Evolutionary conservation across 176 grass and related monocot genomes (phyloP), one percentile per base, ranked within the genome.

Genomic region (Carex kokanica): DNA sequence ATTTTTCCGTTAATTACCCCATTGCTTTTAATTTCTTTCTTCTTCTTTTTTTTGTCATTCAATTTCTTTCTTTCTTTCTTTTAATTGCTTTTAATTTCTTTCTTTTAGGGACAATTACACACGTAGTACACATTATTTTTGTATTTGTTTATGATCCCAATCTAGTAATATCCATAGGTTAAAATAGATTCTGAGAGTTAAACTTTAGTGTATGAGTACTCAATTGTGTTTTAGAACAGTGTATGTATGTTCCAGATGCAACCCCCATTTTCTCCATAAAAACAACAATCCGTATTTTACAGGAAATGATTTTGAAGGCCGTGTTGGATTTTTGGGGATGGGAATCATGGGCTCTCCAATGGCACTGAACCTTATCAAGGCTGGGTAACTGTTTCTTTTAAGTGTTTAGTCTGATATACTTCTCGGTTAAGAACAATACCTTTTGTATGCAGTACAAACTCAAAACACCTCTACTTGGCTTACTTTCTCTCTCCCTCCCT

Each of bases 321-420:
- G 81, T 85, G 89, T 99, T 78, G 93, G 93, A 8, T 95, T 92
- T 79, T 60, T 99, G 64, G 96, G 93, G 56, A 85, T 95, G 47
- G 89, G 96, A 63, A 95, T 95, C 86, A 95, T 95, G 92, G 89
- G 86, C 52, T 24, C 73, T 20, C 91, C 93, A 60, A 93, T 95
- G 93, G 89, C 93, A 20, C 60, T 89, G 68, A 99, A 99, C 74
- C 91, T 99, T 86, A 80, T 93, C 58, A 92, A 89, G 45, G 86
- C 88, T 7, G 89, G 93, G 93, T 95, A 86, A 68, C 57, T 79
- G 1, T 31, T 59, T 24, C 0, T 73, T 73, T 81, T 9, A 25
- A 52, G 36, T 58, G 32, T 32, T 83, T 27, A 47, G 6, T 61
- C 58, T 65, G 17, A 60, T 31, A 20, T 64, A 12, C 38, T 20